Base-by-base conservation (phyloP, 1,284 basidiomycete species). In the Pseudozyma sp. region DNA sequence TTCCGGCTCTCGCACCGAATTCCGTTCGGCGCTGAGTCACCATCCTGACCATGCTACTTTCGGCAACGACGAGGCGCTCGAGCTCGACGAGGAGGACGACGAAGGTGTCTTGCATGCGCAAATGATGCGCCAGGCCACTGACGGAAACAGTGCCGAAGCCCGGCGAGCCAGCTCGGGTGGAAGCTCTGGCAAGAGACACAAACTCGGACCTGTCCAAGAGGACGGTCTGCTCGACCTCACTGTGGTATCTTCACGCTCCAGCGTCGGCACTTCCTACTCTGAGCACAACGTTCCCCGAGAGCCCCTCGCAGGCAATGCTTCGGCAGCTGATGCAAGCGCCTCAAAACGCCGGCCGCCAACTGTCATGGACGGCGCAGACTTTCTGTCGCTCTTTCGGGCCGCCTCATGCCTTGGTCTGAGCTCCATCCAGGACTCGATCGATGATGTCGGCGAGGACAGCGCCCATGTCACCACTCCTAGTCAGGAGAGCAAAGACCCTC, bases 171-270 rank as follows among this genome's bases (percentile, higher is more conserved):
- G 68, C 51, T 75, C 72, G 10, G 57, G 61, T 8, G 72, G 57
- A 31, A 75, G 72, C 56, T 67, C 57, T 1, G 54, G 54, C 13
- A 49, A 57, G 40, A 43, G 45, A 24, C 46, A 40, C 13, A 71
- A 74, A 34, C 54, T 79, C 34, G 55, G 71, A 5, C 61, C 77
- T 5, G 77, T 79, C 3, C 70, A 67, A 40, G 77, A 79, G 34
- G 71, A 68, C 42, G 58, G 68, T 7, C 46, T 53, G 31, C 62
- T 67, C 42, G 68, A 71, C 17, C 39, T 75, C 10, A 58, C 54
- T 29, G 56, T 63, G 19, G 52, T 70, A 37, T 56, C 68, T 5
- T 67, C 72, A 9, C 55, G 68, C 1, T 75, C 72, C 30, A 75
- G 68, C 42, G 51, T 62, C 24, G 68, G 51, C 16, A 67, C 72